Evolutionary conservation across 1,139 yeast genomes (phyloP).

Genomic region (Taiozyma sp.): DNA sequence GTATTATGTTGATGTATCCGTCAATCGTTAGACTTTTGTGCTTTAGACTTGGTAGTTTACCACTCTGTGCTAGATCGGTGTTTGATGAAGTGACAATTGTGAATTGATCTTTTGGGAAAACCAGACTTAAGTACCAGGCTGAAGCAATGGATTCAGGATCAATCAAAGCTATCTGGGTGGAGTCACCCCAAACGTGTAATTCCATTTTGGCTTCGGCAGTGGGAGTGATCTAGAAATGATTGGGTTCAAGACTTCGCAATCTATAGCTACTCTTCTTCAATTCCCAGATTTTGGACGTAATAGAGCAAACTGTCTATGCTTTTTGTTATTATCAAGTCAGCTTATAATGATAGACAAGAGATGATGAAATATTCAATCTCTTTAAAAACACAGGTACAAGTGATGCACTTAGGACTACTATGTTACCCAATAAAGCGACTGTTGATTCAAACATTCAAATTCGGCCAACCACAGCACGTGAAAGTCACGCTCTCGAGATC

Average conservation of each 20-base stretch:
- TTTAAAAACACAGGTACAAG: too few relatives aligned
- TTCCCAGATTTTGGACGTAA: background rate
- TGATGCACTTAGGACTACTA: too few relatives aligned
- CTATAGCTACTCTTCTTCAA: background rate
- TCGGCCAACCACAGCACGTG: background rate
- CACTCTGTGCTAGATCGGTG: slow-evolving; percentile 47
- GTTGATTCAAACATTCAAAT: too few relatives aligned
- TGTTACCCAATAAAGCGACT: too few relatives aligned
- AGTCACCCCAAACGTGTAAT: slow-evolving; percentile 21
- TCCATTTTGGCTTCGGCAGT: slow-evolving; percentile 6
- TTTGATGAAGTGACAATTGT: slow-evolving; percentile 50
- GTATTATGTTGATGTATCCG: slow-evolving; percentile 47
- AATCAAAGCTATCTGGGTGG: slow-evolving; percentile 26
- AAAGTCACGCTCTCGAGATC: background rate
- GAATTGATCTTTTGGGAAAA: slow-evolving; percentile 24
- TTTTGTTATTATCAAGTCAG: too few relatives aligned
- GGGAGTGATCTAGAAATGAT: background rate
- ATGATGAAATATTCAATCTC: too few relatives aligned
- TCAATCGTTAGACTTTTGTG: slow-evolving; percentile 28
- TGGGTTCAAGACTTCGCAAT: background rate
- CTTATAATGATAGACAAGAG: too few relatives aligned
- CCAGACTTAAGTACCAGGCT: slow-evolving; percentile 28
- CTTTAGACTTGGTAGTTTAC: slow-evolving; percentile 51
- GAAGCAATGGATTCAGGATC: slow-evolving; percentile 42
- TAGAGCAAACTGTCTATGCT: too few relatives aligned